Percentiles rank a stretch among this genome's conserved stretches.
Evolutionary conservation across 495 filamentous ascomycete species (phyloP).

Genomic region (Tuber indicum): DNA sequence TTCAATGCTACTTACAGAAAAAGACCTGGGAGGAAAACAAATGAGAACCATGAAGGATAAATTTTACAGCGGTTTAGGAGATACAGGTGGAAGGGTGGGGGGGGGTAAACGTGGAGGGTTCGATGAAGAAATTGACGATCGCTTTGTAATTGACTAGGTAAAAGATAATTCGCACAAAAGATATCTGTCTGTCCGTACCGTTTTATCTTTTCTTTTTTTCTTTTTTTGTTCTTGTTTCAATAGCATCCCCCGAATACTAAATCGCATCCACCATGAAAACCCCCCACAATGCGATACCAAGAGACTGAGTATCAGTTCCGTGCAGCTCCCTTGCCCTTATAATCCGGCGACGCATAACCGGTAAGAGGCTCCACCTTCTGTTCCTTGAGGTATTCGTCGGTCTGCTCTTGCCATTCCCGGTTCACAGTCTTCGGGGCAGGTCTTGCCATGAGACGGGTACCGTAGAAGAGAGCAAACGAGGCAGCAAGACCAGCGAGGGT

Average conservation of each 20-base stretch:
- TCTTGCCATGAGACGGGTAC: slow-evolving; percentile 59
- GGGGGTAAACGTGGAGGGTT: not conserved
- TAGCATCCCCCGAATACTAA: not conserved
- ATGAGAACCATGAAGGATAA: not conserved
- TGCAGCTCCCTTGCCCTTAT: slow-evolving; percentile 72
- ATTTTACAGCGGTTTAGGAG: not conserved
- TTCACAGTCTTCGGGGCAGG: slow-evolving; percentile 76
- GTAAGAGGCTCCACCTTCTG: slow-evolving; percentile 88
- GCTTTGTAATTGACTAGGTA: slow-evolving; percentile 1
- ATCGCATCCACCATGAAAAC: slow-evolving; percentile 6
- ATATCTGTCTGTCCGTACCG: not conserved
- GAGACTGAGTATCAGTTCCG: slow-evolving; percentile 47
- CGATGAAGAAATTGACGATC: not conserved
- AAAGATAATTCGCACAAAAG: slow-evolving; percentile 3
- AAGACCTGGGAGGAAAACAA: not conserved
- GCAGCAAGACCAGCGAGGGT: slow-evolving; percentile 55
- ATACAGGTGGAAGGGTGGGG: not conserved
- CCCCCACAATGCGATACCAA: not conserved
- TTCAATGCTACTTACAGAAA: not conserved
- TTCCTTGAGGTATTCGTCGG: slow-evolving; percentile 87
- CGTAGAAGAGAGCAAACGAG: slow-evolving; percentile 60
- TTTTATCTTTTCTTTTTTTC: not conserved
- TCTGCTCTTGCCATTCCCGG: slow-evolving; percentile 87
- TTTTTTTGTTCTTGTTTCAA: not conserved
- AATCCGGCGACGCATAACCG: slow-evolving; percentile 72